Evolutionary conservation across 352 stramenopile species (phyloP).

Genomic region (Pythium apleroticum): DNA sequence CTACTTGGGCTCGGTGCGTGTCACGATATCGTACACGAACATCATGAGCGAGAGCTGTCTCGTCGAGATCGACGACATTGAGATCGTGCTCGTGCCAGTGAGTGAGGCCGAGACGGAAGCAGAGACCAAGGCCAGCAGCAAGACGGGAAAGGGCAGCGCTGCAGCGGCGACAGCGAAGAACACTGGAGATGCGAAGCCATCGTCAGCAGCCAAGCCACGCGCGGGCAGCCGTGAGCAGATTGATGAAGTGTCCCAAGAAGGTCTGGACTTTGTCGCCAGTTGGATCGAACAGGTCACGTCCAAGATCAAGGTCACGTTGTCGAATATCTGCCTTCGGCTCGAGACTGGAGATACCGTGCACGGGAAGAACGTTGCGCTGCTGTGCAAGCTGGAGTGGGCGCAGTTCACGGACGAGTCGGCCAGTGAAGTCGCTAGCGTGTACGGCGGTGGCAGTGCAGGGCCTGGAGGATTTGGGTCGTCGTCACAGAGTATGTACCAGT

Average conservation of each 20-base stretch:
- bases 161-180: background rate
- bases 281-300: conserved; percentile 91
- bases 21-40: conserved; percentile 85
- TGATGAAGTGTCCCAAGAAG: conserved; percentile 86
- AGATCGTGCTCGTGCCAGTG: conserved; percentile 81
- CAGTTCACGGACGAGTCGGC: conserved; percentile 86
- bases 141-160: background rate
- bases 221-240: conserved; percentile 37
- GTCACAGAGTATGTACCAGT: conserved; percentile 50
- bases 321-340: conserved; percentile 80
- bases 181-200: background rate
- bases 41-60: conserved; percentile 89
- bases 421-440: conserved; percentile 72
- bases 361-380: conserved; percentile 61
- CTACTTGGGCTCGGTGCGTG: conserved; percentile 81
- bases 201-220: background rate
- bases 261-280: conserved; percentile 86
- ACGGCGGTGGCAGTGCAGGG: conserved; percentile 33
- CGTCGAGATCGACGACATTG: conserved; percentile 87
- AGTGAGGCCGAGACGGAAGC: conserved; percentile 11
- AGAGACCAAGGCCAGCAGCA: background rate
- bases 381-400: conserved; percentile 76
- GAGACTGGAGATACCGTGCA: conserved; percentile 64
- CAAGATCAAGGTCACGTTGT: conserved; percentile 89
- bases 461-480: conserved; percentile 9